Evolutionary conservation across 495 filamentous ascomycete genomes (phyloP), one percentile per base, ranked within the genome.

Genomic region (Massariosphaeria phaeospora): DNA sequence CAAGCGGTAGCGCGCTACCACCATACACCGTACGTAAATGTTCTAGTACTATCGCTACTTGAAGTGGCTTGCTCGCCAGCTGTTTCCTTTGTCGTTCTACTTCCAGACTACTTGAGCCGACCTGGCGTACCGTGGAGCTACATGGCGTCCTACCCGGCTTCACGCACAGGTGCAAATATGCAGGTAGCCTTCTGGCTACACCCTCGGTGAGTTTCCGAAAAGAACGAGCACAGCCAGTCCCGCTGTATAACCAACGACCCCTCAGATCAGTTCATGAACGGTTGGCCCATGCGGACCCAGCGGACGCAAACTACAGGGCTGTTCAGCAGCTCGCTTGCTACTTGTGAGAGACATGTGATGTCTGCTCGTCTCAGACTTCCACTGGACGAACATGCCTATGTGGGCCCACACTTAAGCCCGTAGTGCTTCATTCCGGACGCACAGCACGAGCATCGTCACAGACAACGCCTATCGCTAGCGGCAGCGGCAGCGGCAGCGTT

Each of bases 191-290:
- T 52, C 20, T 41, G 30, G 38, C 42, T 58, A 38, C 25, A 23
- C 36, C 33, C 23, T 46, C 59, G 49, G 54, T 33, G 20, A 49
- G 33, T 30, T 11, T 36, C 55, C 55, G 50, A 56, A 21, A 20
- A 17, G 15, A 35, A 41, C 24, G 29, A 26, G 23, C 23, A 58
- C 49, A 50, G 26, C 43, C 23, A 36, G 40, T 34, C n/a, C 48
- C 49, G 60, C 44, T 40, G 60, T 58, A 61, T 42, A 55, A 58
- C 60, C 18, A 15, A 13, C 29, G 23, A 44, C 42, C 43, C 48
- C 52, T 58, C 42, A 44, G 35, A 55, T 55, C 33, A 58, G 54
- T 29, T 31, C 51, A 63, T 20, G 61, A 63, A 63, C 61, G 25
- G 43, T 40, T 63, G 61, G 55, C 21, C 55, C 51, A 51, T 59